Evolutionary conservation across 1,284 basidiomycete genomes (phyloP).

Genomic region (Sanghuangporus baumii): DNA sequence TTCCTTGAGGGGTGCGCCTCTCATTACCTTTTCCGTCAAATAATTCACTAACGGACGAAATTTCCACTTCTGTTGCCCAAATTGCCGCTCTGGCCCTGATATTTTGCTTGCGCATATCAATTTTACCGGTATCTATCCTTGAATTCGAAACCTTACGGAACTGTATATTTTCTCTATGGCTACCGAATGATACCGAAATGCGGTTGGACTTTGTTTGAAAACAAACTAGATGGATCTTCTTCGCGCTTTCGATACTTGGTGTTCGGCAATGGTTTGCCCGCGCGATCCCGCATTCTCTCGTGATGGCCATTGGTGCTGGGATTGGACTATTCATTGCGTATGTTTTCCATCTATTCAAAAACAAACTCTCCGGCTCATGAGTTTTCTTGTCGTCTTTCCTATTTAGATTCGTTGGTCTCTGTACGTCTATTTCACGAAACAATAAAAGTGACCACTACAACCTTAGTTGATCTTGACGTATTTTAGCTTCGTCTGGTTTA

Average conservation of each 20-base stretch:
- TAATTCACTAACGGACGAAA: neutral
- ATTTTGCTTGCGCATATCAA: no score
- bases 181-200: neutral
- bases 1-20: slow-evolving; percentile 73
- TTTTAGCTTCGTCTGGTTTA: slow-evolving; percentile 57
- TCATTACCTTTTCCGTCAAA: neutral
- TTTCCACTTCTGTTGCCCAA: no score
- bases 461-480: neutral
- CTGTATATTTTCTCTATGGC: no score
- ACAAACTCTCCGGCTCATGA: slow-evolving; percentile 1
- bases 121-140: no score
- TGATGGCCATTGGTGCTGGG: slow-evolving; percentile 79
- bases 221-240: slow-evolving; percentile 67
- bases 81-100: no score
- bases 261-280: slow-evolving; percentile 88
- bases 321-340: slow-evolving; percentile 82
- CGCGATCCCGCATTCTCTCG: slow-evolving; percentile 83
- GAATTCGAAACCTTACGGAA: no score
- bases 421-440: slow-evolving; percentile 30
- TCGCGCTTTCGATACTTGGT: slow-evolving; percentile 79
- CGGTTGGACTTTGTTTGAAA: neutral
- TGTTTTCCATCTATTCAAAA: slow-evolving; percentile 17
- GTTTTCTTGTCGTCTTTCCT: neutral
- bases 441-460: no score
- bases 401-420: slow-evolving; percentile 53